Evolutionary conservation across 305 asterid species (phyloP), one percentile per base, ranked within the genome.

Genomic region (Plantago coronopus): DNA sequence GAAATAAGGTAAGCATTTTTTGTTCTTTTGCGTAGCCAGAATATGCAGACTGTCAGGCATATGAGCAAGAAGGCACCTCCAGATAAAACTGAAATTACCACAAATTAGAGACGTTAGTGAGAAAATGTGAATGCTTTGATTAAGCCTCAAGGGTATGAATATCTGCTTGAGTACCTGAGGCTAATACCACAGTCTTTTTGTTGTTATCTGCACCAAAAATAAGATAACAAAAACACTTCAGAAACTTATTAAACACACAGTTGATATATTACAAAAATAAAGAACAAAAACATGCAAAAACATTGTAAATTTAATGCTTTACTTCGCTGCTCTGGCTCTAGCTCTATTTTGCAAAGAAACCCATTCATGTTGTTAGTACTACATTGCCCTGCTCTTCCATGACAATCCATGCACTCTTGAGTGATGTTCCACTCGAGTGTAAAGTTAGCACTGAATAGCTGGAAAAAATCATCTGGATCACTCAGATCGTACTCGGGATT

Each of bases 401-500:
- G 57, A 55, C 81, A 76, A 5, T 5, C 6, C 31, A 14, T 2
- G 54, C 80, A 78, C 2, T 16, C 68, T 4, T 25, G 19, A 27
- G 73, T 61, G 27, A 79, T 63, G 62, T 22, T 65, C 78, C 78
- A 79, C 55, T 74, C 76, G 40, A 79, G 29, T 0, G 8, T 0
- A 63, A 29, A 62, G 10, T 69, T 62, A 53, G 55, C 45, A 17
- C 54, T 34, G 31, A 75, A 19, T 31, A 62, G 0, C 3, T 23
- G 4, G 20, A 66, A 71, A 65, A 81, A 45, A 11, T 66, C 78
- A 25, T 25, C 29, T 5, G 29, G 29, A 25, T 25, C 5, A 59
- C 1, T n/a, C 9, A 64, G 19, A 37, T 19, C 17, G 13, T 17
- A 22, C 17, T 8, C 0, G 15, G 8, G 10, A 14, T 38, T 18